phyloP scores from a whole-genome alignment of 2,329 filamentous ascomycete genomes.

The Orbilia blumenaviensis region DNA sequence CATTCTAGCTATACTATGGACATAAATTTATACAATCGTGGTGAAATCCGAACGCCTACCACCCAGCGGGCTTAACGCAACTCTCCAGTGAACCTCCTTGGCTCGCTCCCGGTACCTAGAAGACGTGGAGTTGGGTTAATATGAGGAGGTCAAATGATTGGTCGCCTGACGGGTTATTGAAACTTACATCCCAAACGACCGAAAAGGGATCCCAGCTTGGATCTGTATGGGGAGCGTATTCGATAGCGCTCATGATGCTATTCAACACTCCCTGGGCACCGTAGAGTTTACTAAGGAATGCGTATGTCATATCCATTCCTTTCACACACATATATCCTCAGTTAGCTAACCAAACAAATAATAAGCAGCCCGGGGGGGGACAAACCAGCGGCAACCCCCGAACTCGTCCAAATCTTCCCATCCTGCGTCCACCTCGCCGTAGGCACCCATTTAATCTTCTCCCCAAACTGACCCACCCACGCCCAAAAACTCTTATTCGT shows the following conservation, averaged over 20 bases:
- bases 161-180: no score
- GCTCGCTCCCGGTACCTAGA: background rate
- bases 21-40: background rate
- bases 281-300: conserved; percentile 61
- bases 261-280: conserved; percentile 58
- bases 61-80: background rate
- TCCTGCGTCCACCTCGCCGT: conserved; percentile 73
- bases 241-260: conserved; percentile 56
- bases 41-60: background rate
- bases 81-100: background rate
- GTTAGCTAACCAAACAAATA: background rate
- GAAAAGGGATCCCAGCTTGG: conserved; percentile 25
- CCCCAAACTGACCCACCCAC: conserved; percentile 63
- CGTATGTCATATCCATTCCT: conserved; percentile 56
- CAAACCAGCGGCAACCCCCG: conserved; percentile 71
- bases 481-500: conserved; percentile 68
- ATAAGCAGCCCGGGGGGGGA: no score
- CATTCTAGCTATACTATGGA: no score
- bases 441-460: conserved; percentile 69
- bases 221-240: conserved; percentile 54
- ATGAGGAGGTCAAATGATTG: no score
- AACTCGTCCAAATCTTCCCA: conserved; percentile 73
- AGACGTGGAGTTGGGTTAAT: no score
- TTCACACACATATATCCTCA: no score
- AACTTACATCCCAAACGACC: conserved; percentile 17